phyloP scores from a whole-genome alignment of 805 yeast genomes.

The Saccharomycopsis oosterbeekiorum region DNA sequence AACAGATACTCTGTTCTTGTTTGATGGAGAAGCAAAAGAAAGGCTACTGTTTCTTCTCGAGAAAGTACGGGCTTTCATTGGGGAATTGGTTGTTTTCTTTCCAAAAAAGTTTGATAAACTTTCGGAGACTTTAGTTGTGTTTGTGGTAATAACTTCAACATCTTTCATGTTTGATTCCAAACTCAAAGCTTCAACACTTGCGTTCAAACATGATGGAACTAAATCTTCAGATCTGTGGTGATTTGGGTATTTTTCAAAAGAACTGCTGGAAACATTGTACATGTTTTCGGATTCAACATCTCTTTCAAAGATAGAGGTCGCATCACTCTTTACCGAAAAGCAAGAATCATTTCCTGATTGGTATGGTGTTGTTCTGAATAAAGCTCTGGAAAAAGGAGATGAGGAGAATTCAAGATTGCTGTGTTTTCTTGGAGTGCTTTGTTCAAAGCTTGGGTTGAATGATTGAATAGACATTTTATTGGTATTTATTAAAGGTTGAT shows the following conservation, averaged over 20 bases:
- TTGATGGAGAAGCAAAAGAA: not conserved
- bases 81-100: not conserved
- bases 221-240: slow-evolving; percentile 12
- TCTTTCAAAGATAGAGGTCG: slow-evolving; percentile 17
- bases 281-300: slow-evolving; percentile 13
- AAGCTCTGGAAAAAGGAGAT: not conserved
- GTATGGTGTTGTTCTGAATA: slow-evolving; percentile 1
- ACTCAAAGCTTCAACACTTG: slow-evolving; percentile 15
- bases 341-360: slow-evolving; percentile 5
- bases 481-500: not conserved
- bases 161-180: not conserved
- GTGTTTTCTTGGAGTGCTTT: not conserved
- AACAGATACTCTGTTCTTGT: slow-evolving; percentile 7
- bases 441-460: not conserved
- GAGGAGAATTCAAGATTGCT: not conserved
- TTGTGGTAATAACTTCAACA: slow-evolving; percentile 6
- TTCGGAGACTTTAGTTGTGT: slow-evolving; percentile 2
- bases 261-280: slow-evolving; percentile 8
- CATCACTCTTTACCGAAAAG: slow-evolving; percentile 2
- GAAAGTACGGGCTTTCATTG: not conserved
- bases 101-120: slow-evolving; percentile 1
- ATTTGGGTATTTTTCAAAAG: slow-evolving; percentile 2
- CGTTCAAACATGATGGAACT: slow-evolving; percentile 16
- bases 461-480: not conserved
- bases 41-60: slow-evolving; percentile 2